A percentile compares a stretch with the other conserved stretches of the same genome.
These are phyloP conservation scores for Leishmania amazonensis DNA, from an alignment of 208 protist genomes.

Conservation along the genomic window DNA sequence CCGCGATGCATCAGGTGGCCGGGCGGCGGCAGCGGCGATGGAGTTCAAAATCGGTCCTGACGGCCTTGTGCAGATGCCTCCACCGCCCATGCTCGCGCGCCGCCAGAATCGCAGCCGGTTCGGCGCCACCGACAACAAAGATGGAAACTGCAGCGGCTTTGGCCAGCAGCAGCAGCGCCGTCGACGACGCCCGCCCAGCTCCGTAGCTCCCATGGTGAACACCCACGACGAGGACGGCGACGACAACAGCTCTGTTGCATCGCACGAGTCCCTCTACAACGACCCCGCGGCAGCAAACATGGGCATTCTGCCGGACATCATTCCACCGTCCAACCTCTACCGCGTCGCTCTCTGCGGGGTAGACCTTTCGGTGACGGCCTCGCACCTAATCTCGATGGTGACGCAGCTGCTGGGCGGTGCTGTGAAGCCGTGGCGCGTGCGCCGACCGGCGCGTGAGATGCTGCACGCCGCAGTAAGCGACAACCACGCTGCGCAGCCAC, in stretches of 20 bases:
- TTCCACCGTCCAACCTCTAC: conserved; percentile 33
- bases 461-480: conserved; percentile 12
- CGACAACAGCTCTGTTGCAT: conserved; percentile 23
- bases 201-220: background rate
- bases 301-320: conserved; percentile 28
- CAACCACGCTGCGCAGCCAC: background rate
- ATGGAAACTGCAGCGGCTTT: background rate
- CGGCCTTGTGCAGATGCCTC: conserved; percentile 35
- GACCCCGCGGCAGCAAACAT: conserved; percentile 20
- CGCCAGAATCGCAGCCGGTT: conserved; percentile 1
- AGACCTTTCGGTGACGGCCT: conserved; percentile 50
- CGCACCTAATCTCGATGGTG: conserved; percentile 58
- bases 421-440: conserved; percentile 44
- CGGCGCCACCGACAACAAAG: background rate
- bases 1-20: conserved; percentile 12
- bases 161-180: background rate
- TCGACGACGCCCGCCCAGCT: background rate
- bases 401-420: conserved; percentile 53
- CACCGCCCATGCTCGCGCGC: conserved; percentile 25
- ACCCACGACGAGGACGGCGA: conserved; percentile 4
- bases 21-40: conserved; percentile 14
- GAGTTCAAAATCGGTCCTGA: conserved; percentile 23
- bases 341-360: conserved; percentile 69
- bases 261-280: conserved; percentile 33
- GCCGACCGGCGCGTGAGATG: conserved; percentile 61